A percentile compares a stretch with the other conserved stretches of the same genome.
phyloP scores from a whole-genome alignment of 2,329 filamentous ascomycete genomes.

The Microdochium paspali region DNA sequence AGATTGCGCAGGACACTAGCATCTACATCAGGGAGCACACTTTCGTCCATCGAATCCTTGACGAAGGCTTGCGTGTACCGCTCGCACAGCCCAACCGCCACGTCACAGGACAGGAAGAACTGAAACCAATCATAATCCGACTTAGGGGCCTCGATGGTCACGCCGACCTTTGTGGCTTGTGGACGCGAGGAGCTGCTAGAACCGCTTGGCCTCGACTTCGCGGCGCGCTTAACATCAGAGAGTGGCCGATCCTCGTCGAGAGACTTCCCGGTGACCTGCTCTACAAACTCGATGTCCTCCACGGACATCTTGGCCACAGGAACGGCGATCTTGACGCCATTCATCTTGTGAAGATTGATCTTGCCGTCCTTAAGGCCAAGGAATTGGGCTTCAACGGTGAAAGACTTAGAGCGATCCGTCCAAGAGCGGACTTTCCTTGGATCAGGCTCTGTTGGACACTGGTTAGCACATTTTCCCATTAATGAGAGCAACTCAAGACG shows the following conservation, averaged over 20 bases:
- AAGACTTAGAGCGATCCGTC: slow-evolving; percentile 92
- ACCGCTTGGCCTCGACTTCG: slow-evolving; percentile 18
- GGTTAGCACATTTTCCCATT: not conserved
- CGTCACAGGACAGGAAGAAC: slow-evolving; percentile 89
- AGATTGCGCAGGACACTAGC: slow-evolving; percentile 73
- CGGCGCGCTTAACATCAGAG: slow-evolving; percentile 63
- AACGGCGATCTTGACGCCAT: slow-evolving; percentile 96
- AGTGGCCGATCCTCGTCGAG: slow-evolving; percentile 91
- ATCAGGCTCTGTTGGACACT: slow-evolving; percentile 61
- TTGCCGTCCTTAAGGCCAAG: slow-evolving; percentile 90
- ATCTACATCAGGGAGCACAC: slow-evolving; percentile 82
- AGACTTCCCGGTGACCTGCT: slow-evolving; percentile 76
- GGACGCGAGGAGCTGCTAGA: slow-evolving; percentile 13
- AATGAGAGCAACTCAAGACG: not conserved
- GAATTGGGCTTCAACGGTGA: slow-evolving; percentile 96
- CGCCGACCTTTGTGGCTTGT: slow-evolving; percentile 35
- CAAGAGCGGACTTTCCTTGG: slow-evolving; percentile 75
- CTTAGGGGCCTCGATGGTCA: slow-evolving; percentile 52
- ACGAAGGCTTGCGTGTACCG: slow-evolving; percentile 84
- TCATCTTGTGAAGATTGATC: slow-evolving; percentile 95
- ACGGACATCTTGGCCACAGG: slow-evolving; percentile 92
- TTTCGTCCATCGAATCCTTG: slow-evolving; percentile 93
- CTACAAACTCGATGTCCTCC: slow-evolving; percentile 91
- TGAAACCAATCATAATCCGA: slow-evolving; percentile 97
- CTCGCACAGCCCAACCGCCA: slow-evolving; percentile 87